Evolutionary conservation across 192 early-diverging fungal genomes (phyloP), one percentile per base, ranked within the genome.

Genomic region (Entrophospora sp.): DNA sequence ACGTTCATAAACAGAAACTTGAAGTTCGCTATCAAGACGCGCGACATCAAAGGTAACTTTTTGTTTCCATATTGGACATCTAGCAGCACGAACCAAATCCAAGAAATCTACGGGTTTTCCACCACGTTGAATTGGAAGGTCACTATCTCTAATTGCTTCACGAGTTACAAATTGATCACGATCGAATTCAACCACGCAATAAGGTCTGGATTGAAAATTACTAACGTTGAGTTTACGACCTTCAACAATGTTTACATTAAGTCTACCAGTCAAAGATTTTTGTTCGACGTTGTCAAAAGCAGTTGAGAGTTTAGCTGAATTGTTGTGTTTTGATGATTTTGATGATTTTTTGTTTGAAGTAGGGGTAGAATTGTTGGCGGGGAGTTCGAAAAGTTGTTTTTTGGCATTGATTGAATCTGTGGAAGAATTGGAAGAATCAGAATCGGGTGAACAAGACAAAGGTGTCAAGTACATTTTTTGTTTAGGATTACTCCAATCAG

Each of bases 11-110:
- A 66, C 51, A 8, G 25, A 66, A 1, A 66, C 64, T 20, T 25
- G 37, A 22, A 66, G 24, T 55, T 66, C 37, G 18, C 52, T 38
- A 28, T 66, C 64, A 16, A 66, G 22, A 42, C 64, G 64, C 18
- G 25, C 48, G 28, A 66, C 64, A 14, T 66, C 64, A 55, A 66
- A 56, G 22, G 45, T 30, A 14, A 30, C 64, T 13, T 42, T 66
- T 20, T 66, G 64, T 9, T 66, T 66, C 64, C 64, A 66, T 0
- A 66, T n/a, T 0, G 64, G 64, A 43, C 14, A 28, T 16, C 51
- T 66, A 28, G 64, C 64, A 4, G 64, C 64, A 31, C 52, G 49
- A 24, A 66, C 64, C 1, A 66, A 45, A 42, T 66, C 64, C 38
- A 66, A 36, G 7, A 66, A 66, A 3, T 66, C 34, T 14, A 66